Conservation (phyloP, 2,329 filamentous ascomycete species). For the Mycosphaerella sp. region DNA sequence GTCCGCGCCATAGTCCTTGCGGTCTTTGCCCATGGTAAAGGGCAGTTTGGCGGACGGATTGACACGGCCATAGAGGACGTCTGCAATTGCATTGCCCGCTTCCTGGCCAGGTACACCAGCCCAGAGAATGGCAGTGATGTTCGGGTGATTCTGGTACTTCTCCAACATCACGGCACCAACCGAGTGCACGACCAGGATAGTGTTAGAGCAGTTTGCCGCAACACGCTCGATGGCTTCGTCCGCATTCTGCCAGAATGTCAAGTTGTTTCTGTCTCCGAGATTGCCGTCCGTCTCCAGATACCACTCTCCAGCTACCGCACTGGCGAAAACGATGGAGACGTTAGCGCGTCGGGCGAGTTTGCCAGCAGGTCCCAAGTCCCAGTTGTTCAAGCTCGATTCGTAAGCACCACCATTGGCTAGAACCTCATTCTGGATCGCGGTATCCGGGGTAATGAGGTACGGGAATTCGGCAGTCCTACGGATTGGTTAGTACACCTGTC, state of each 20-base stretch:
- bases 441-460: conserved; percentile 29
- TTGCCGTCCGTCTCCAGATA: conserved; percentile 42
- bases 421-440: conserved; percentile 27
- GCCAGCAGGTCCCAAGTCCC: conserved; percentile 23
- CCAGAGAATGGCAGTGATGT: conserved; percentile 31
- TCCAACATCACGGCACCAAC: conserved; percentile 27
- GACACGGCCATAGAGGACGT: conserved; percentile 29
- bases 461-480: conserved; percentile 34
- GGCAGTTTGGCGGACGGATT: conserved; percentile 29
- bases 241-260: conserved; percentile 39
- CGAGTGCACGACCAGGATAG: conserved; percentile 30
- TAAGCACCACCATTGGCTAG: conserved; percentile 21
- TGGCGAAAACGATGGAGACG: conserved; percentile 45
- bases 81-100: conserved; percentile 25
- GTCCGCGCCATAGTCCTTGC: conserved; percentile 29
- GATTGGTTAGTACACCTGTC: no score
- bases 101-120: conserved; percentile 31
- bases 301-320: conserved; percentile 44
- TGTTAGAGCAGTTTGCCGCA: conserved; percentile 33
- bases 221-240: conserved; percentile 56
- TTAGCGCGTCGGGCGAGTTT: conserved; percentile 27
- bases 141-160: conserved; percentile 28
- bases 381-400: conserved; percentile 28
- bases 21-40: conserved; percentile 30
- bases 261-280: conserved; percentile 44